Percentiles rank a stretch among this genome's conserved stretches.
Evolutionary conservation across 306 rosid species (phyloP).

Genomic region (Amphicarpaea edgeworthii): DNA sequence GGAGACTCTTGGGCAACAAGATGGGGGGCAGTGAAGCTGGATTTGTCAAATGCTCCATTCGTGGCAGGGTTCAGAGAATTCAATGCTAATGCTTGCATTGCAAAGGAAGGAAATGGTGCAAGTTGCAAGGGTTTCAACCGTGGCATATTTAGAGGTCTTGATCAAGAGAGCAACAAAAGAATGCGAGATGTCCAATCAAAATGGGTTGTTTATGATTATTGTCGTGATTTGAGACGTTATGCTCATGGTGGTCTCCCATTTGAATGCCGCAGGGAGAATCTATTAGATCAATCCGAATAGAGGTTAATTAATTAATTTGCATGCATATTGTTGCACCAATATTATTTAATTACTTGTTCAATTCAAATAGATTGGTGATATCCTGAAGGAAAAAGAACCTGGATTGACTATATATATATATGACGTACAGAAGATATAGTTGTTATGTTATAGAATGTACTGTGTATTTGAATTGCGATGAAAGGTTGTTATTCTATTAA

Average conservation of each 20-base stretch:
- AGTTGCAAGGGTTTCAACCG: slow-evolving; percentile 34
- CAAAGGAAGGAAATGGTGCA: background rate
- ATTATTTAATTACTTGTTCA: background rate
- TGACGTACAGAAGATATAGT: background rate
- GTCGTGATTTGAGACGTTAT: slow-evolving; percentile 55
- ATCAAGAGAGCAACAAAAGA: slow-evolving; percentile 10
- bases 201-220: slow-evolving; percentile 58
- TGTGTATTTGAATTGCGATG: slow-evolving; percentile 2
- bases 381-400: background rate
- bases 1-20: slow-evolving; percentile 67
- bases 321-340: background rate
- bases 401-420: slow-evolving; percentile 1
- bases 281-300: background rate
- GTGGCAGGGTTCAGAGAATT: slow-evolving; percentile 52
- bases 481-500: slow-evolving; percentile 17
- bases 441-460: background rate
- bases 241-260: slow-evolving; percentile 63
- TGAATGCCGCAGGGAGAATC: slow-evolving; percentile 53
- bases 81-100: slow-evolving; percentile 44
- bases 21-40: slow-evolving; percentile 60
- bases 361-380: slow-evolving; percentile 9
- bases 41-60: slow-evolving; percentile 54
- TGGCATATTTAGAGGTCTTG: slow-evolving; percentile 23
- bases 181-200: slow-evolving; percentile 35
- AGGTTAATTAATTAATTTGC: background rate